A percentile compares a stretch with the other conserved stretches of the same genome.
phyloP scores from a whole-genome alignment of 148 eudicot species.

The Rhododendron simsii region DNA sequence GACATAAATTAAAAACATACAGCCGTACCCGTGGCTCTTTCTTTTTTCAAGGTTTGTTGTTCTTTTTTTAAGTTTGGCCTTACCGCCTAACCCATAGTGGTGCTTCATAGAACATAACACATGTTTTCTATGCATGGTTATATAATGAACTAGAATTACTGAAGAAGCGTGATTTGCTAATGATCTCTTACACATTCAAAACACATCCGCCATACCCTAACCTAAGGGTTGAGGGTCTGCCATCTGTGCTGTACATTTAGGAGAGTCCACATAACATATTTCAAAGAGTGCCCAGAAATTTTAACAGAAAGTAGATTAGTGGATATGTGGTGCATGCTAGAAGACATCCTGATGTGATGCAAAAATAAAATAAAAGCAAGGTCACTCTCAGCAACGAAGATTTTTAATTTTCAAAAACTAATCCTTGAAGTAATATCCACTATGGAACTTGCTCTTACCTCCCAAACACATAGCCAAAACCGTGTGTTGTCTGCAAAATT shows the following conservation, averaged over 20 bases:
- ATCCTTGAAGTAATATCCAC: background rate
- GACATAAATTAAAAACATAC: too few species aligned
- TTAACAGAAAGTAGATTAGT: background rate
- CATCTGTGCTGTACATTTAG: background rate
- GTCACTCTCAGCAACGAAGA: background rate
- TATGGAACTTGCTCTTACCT: constrained; percentile 44
- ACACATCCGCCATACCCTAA: background rate
- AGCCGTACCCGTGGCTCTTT: too few species aligned
- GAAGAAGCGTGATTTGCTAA: background rate
- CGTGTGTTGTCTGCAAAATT: constrained; percentile 75
- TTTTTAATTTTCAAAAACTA: background rate
- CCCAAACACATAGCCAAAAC: constrained; percentile 82
- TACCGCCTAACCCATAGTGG: too few species aligned
- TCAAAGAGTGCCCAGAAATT: background rate
- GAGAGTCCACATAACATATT: background rate
- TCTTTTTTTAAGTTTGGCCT: too few species aligned
- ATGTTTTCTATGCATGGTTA: background rate
- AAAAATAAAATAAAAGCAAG: background rate
- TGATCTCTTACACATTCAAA: background rate
- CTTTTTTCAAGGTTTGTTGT: too few species aligned
- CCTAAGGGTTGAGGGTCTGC: background rate
- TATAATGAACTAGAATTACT: too few species aligned
- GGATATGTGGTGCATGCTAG: background rate
- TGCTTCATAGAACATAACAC: background rate
- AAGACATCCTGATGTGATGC: background rate